Percentiles rank a stretch among this genome's conserved stretches.
These are phyloP conservation scores for Clonostachys solani DNA, from an alignment of 2,329 filamentous ascomycete species.

Conservation along the genomic window DNA sequence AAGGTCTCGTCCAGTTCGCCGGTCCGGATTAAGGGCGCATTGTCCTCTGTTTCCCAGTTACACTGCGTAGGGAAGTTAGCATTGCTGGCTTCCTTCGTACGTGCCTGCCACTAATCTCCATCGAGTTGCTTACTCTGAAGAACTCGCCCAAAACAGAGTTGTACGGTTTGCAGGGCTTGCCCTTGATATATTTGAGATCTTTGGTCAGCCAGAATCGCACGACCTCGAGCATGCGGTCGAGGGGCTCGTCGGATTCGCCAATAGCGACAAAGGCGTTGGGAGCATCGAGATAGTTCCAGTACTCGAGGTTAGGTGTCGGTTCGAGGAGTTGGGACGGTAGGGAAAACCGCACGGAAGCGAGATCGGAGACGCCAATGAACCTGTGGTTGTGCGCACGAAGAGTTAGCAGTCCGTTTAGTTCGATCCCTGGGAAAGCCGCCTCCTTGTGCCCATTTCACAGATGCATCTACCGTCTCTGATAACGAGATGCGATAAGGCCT, in stretches of 20 bases:
- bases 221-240: conserved; percentile 93
- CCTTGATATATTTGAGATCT: conserved; percentile 97
- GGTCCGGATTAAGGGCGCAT: conserved; percentile 61
- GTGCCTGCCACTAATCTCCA: neutral
- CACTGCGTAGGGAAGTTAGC: conserved; percentile 49
- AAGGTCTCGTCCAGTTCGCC: conserved; percentile 23
- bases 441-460: neutral
- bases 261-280: conserved; percentile 82
- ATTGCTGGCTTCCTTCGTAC: neutral
- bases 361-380: conserved; percentile 94
- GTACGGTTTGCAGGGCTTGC: conserved; percentile 97
- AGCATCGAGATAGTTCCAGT: conserved; percentile 97
- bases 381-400: conserved; percentile 35
- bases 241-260: conserved; percentile 84
- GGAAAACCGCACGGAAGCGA: conserved; percentile 93
- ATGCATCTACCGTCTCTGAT: neutral
- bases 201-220: conserved; percentile 99
- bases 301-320: conserved; percentile 94
- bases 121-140: conserved; percentile 66
- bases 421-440: neutral
- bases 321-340: conserved; percentile 93
- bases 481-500: neutral
- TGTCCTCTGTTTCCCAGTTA: conserved; percentile 90
- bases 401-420: neutral
- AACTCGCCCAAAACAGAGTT: conserved; percentile 97